Evolutionary conservation across 2,329 filamentous ascomycete species (phyloP).

Genomic region (Corniculantispora saksenae): DNA sequence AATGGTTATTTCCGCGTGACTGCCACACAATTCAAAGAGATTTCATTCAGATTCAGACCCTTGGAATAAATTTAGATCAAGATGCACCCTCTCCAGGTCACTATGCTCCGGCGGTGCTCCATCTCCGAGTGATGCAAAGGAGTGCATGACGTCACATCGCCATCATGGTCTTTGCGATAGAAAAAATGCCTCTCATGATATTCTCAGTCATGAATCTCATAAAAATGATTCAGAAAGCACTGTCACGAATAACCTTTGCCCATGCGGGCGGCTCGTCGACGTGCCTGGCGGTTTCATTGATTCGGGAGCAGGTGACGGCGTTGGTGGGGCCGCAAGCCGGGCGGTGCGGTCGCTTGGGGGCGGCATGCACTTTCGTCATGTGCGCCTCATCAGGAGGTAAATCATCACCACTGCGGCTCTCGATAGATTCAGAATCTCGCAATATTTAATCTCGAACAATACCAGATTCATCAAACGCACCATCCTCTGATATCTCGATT

Average conservation of each 20-base stretch:
- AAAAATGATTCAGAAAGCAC: not conserved
- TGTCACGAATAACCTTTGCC: not conserved
- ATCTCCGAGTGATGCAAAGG: conserved; percentile 3
- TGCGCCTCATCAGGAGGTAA: conserved; percentile 4
- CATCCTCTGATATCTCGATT: not conserved
- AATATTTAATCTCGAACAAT: not conserved
- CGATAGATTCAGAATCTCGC: too few species aligned
- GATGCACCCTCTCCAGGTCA: not conserved
- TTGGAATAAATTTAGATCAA: not conserved
- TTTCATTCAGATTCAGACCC: not conserved
- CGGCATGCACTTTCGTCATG: conserved; percentile 13
- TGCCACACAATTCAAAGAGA: not conserved
- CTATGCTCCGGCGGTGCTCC: not conserved
- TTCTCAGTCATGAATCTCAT: not conserved
- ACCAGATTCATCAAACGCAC: not conserved
- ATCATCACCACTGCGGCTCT: not conserved
- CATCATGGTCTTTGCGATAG: not conserved
- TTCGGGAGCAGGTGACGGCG: conserved; percentile 15
- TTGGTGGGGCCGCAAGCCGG: not conserved
- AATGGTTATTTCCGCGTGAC: not conserved
- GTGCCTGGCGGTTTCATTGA: conserved; percentile 1
- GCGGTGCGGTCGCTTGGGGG: not conserved
- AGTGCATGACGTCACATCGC: conserved; percentile 10
- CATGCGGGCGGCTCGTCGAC: not conserved
- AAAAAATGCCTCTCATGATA: not conserved